Conservation (phyloP, 192 early-diverging fungal genomes). For the Mortierella antarctica region DNA sequence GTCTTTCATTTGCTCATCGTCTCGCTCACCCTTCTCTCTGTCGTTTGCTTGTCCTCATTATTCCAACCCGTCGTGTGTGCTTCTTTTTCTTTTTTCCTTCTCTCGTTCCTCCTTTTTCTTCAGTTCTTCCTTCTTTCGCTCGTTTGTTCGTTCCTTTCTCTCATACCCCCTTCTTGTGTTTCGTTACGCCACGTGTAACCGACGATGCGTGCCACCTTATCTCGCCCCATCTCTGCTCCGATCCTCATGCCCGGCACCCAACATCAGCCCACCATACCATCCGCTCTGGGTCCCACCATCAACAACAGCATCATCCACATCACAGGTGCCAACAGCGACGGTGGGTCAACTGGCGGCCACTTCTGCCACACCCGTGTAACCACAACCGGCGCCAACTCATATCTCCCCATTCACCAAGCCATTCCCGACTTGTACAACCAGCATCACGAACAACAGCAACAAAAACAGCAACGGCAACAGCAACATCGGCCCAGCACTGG, state of each 20-base stretch:
- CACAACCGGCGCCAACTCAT: no score
- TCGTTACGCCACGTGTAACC: neutral
- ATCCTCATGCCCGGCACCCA: conserved; percentile 38
- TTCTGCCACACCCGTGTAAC: no score
- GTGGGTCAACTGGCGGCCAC: no score
- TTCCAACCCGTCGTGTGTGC: neutral
- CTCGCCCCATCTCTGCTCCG: conserved; percentile 24
- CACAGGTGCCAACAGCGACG: neutral
- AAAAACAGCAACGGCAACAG: neutral
- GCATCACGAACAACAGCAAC: neutral
- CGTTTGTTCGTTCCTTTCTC: neutral
- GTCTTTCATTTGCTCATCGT: no score
- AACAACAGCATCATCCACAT: conserved; percentile 2
- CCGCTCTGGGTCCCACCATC: neutral
- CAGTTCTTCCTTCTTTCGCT: neutral
- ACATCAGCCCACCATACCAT: conserved; percentile 27
- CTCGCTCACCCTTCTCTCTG: neutral
- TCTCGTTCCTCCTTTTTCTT: neutral
- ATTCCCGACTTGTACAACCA: neutral
- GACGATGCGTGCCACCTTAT: conserved; percentile 15
- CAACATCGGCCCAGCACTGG: neutral
- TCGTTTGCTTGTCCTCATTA: neutral
- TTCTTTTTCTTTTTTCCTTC: neutral
- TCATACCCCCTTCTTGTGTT: neutral
- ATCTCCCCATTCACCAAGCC: no score